phyloP scores from a whole-genome alignment of 306 rosid genomes.

The Rubus parviflorus region DNA sequence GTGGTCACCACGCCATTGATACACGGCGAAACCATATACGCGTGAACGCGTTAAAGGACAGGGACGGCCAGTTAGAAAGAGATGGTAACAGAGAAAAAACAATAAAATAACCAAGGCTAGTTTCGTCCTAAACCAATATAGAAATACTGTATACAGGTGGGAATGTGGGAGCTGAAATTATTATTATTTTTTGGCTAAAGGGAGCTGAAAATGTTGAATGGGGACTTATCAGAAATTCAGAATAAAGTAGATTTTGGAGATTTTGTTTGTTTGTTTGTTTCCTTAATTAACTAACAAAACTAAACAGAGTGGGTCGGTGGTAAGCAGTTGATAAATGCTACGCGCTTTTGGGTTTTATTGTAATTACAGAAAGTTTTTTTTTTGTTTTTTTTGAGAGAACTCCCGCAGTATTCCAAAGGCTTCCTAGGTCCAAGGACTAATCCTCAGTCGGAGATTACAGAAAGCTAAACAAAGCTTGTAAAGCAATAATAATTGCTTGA shows the following conservation, averaged over 20 bases:
- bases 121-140: background rate
- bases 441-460: no score
- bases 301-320: background rate
- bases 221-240: background rate
- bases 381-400: no score
- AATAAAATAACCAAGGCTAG: background rate
- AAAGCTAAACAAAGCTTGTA: no score
- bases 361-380: no score
- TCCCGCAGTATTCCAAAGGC: no score
- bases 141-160: no score
- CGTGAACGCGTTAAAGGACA: slow-evolving; percentile 62
- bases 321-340: background rate
- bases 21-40: slow-evolving; percentile 42
- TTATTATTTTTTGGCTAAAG: no score
- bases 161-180: no score
- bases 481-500: background rate
- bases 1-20: slow-evolving; percentile 28
- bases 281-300: background rate
- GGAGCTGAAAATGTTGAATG: background rate
- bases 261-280: slow-evolving; percentile 1
- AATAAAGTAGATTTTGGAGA: background rate
- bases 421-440: no score
- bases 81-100: slow-evolving; percentile 3
- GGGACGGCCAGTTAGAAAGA: slow-evolving; percentile 30
- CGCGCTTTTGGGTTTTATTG: background rate